Percentiles rank a stretch among this genome's conserved stretches.
Conservation (phyloP, 345 rosid genomes). For the Brassica carinata region DNA sequence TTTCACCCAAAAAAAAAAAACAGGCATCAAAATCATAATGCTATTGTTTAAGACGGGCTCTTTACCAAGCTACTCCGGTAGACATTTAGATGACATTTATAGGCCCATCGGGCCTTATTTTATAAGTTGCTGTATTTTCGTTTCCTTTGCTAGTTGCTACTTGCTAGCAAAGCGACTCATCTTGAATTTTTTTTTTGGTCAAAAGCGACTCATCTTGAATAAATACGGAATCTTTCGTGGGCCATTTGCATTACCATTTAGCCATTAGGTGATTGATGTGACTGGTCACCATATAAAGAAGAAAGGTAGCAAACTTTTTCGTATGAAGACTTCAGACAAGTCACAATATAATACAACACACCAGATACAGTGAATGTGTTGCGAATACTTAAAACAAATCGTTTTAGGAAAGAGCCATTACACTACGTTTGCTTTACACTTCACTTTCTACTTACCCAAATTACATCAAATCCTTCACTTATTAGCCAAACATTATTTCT, state of each 20-base stretch:
- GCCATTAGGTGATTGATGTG: constrained; percentile 31
- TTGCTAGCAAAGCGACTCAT: neutral
- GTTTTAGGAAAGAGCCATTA: constrained; percentile 23
- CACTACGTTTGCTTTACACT: constrained; percentile 33
- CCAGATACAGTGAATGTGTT: constrained; percentile 39
- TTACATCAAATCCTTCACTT: constrained; percentile 4
- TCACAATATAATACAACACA: constrained; percentile 9
- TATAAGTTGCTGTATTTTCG: neutral
- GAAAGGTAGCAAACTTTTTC: constrained; percentile 23
- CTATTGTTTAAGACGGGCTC: constrained; percentile 12
- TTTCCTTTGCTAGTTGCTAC: neutral
- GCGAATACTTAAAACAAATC: constrained; percentile 7
- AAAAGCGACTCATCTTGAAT: neutral
- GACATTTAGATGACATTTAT: neutral
- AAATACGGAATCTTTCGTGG: neutral
- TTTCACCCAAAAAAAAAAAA: neutral
- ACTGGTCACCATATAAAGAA: constrained; percentile 20
- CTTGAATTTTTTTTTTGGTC: neutral
- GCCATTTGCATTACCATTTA: neutral
- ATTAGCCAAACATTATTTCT: constrained; percentile 32
- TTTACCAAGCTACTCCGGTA: neutral
- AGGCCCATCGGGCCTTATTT: constrained; percentile 18
- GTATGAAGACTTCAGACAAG: constrained; percentile 2
- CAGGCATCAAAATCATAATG: neutral
- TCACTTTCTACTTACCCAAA: constrained; percentile 25